Evolutionary conservation across 148 eudicot species (phyloP).

Genomic region (Tetragonia tetragonoides): DNA sequence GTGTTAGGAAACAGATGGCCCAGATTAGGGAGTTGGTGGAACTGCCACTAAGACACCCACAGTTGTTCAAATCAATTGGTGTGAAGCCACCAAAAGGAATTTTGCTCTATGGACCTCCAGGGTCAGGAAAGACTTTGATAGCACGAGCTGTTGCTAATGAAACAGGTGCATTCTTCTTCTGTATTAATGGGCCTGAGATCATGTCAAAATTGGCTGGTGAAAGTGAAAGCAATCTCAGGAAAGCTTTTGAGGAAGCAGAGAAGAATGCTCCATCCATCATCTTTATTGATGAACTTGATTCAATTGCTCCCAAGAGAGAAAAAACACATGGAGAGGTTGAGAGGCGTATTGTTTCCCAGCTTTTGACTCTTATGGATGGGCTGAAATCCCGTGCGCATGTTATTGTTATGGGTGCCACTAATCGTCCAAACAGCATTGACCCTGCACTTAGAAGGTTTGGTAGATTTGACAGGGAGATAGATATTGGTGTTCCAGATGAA

Average conservation of each 20-base stretch:
- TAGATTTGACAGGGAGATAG: constrained; percentile 86
- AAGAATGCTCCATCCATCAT: constrained; percentile 91
- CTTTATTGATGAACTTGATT: constrained; percentile 86
- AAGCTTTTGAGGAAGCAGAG: constrained; percentile 94
- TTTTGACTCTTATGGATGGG: constrained; percentile 88
- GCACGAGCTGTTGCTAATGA: constrained; percentile 95
- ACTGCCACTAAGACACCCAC: constrained; percentile 81
- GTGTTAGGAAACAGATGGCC: constrained; percentile 91
- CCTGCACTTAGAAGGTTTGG: constrained; percentile 90
- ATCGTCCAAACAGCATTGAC: constrained; percentile 91
- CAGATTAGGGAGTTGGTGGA: constrained; percentile 86
- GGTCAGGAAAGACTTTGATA: constrained; percentile 85
- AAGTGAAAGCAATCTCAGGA: constrained; percentile 92
- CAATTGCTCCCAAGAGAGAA: constrained; percentile 92
- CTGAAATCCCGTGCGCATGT: constrained; percentile 86
- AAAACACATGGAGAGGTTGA: constrained; percentile 92
- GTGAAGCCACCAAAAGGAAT: constrained; percentile 94
- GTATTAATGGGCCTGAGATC: constrained; percentile 88
- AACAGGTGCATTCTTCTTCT: constrained; percentile 91
- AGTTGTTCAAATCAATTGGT: constrained; percentile 84
- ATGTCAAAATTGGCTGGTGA: constrained; percentile 95
- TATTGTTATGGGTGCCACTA: constrained; percentile 89
- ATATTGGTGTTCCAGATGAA: constrained; percentile 94
- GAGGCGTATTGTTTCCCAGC: constrained; percentile 93
- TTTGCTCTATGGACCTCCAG: constrained; percentile 85